A percentile compares a stretch with the other conserved stretches of the same genome.
Evolutionary conservation across 306 rosid species (phyloP).

Genomic region (Gastrolobium villosum): DNA sequence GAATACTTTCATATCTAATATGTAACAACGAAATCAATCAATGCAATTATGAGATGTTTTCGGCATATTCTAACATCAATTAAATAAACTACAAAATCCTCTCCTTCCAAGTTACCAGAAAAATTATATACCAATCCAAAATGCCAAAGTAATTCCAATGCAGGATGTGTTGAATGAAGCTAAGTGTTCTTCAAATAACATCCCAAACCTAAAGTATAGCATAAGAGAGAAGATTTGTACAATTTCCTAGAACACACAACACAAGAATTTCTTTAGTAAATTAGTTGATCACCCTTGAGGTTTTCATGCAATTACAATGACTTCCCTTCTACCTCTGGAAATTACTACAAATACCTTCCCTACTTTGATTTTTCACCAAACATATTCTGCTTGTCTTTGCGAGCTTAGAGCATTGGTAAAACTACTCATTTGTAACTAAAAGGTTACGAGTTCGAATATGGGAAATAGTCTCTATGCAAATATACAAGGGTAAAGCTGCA

Average conservation of each 20-base stretch:
- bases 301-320: neutral
- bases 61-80: no score
- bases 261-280: neutral
- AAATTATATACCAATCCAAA: neutral
- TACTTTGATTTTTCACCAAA: constrained; percentile 54
- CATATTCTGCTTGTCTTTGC: neutral
- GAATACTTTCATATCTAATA: no score
- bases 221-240: neutral
- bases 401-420: no score
- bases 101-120: neutral
- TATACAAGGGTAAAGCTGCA: no score
- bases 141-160: neutral
- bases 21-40: no score
- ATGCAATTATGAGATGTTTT: no score
- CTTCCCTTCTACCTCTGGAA: neutral
- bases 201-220: neutral
- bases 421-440: no score
- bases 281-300: neutral
- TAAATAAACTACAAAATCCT: neutral
- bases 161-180: neutral
- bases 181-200: neutral
- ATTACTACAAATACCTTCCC: neutral
- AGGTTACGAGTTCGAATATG: no score
- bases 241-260: neutral
- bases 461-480: no score